Base-by-base conservation (phyloP, 1,139 yeast species). In the Insectozyma bohioensis region DNA sequence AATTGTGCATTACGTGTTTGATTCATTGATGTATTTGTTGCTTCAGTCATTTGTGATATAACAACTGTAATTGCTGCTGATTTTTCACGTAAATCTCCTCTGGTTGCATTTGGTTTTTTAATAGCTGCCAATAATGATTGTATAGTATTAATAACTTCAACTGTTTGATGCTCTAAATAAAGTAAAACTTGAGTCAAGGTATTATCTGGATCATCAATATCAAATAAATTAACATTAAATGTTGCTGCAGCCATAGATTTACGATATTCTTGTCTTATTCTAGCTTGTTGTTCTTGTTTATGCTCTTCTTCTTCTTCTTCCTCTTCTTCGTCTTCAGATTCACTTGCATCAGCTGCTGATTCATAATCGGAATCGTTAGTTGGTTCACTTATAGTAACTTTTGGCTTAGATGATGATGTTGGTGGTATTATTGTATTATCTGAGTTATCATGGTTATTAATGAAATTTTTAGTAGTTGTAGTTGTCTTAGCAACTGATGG, bases 91-190 rank as follows among this genome's bases (percentile, higher is more conserved):
- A 92, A 69, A 36, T 79, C 82, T 6, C 87, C 88, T 46, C 84
- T 77, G 0, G 86, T 83, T 2, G 87, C 80, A 47, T 83, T 81
- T 10, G 87, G 86, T 46, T 78, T 77, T 58, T 83, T 82, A 46
- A 85, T 84, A 1, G 90, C 80, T 3, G 80, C 75, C 41, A 92
- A 70, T 41, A 92, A 69, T 14, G 85, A 76, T 53, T 90, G 97
- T 47, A 90, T 90, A 0, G 96, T 85, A 18, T 88, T 78, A 37
- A 92, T 92, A 2, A 92, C 97, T 48, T 85, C 85, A 20, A 85
- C 92, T 0, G 97, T 90, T 61, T 90, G 96, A 57, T 87, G 95
- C 55, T 92, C 98, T 51, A 92, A 70, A 56, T 87, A 92, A 29
- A 82, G 72, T 47, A 88, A 76, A 36, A 92, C 79, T 51, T 88